A percentile compares a stretch with the other conserved stretches of the same genome.
phyloP scores from a whole-genome alignment of 1,139 yeast genomes.

The Candida sp. region DNA sequence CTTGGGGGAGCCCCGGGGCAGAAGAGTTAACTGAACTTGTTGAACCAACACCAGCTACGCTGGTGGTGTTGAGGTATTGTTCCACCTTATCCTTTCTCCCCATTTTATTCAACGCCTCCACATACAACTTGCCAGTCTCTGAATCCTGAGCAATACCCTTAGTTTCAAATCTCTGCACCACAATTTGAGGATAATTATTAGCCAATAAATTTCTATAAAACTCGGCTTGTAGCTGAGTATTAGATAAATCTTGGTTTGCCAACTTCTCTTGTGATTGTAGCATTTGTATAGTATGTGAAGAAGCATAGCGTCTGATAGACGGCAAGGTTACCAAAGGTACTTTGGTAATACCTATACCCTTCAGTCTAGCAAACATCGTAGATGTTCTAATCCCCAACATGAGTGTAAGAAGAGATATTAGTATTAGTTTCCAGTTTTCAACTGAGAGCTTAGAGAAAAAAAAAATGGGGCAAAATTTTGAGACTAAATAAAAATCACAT shows the following conservation, averaged over 20 bases:
- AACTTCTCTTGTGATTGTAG: conserved; percentile 74
- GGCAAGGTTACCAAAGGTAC: too few relatives aligned
- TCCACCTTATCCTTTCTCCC: conserved; percentile 83
- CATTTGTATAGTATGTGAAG: conserved; percentile 23
- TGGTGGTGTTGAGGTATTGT: conserved; percentile 16
- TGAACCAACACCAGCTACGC: neutral
- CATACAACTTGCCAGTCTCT: conserved; percentile 74
- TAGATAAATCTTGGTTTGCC: conserved; percentile 71
- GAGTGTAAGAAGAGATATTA: too few relatives aligned
- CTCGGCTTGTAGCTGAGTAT: conserved; percentile 72
- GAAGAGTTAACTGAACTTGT: conserved; percentile 17
- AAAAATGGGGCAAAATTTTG: too few relatives aligned
- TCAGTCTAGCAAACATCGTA: neutral
- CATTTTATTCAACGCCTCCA: conserved; percentile 72
- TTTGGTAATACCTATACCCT: neutral
- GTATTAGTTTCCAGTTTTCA: too few relatives aligned
- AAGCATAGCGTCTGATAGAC: conserved; percentile 3
- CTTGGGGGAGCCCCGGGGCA: conserved; percentile 23
- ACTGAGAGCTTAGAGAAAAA: too few relatives aligned
- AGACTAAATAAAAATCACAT: too few relatives aligned
- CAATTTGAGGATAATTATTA: conserved; percentile 88
- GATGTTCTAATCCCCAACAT: neutral
- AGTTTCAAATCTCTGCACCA: conserved; percentile 87
- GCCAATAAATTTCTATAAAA: conserved; percentile 72
- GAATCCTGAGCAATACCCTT: conserved; percentile 81